Base-by-base conservation (phyloP, 768 basidiomycete genomes). In the Tulasnella sp. region DNA sequence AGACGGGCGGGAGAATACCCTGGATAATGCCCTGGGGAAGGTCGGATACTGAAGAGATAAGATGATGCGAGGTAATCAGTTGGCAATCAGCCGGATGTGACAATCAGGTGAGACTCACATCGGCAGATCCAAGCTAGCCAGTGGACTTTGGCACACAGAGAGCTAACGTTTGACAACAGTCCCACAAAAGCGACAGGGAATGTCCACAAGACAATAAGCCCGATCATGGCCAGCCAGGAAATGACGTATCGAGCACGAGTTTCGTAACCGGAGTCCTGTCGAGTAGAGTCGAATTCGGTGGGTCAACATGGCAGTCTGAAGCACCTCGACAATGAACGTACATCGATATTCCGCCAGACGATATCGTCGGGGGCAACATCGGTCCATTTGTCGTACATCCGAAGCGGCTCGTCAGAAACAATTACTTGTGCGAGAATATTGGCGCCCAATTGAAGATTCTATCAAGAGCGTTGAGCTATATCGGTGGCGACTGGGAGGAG, bases 361-460 rank as follows among this genome's bases (percentile, higher is more conserved):
- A 94, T 87, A 80, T 89, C 88, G 46, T 86, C 86, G 6, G 89
- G 88, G 0, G 87, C 84, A 64, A 89, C 87, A 84, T 94, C 92
- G 86, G 91, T 89, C 88, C 89, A 92, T 79, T 90, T 90, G 40
- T 90, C 87, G 54, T 87, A 85, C 92, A 94, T 93, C 77, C 83
- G 84, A 73, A 90, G 83, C 5, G 90, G 90, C 90, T 83, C 85
- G 76, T 91, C 89, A 82, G 90, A 88, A 80, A 88, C 88, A 41
- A 92, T 84, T 81, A 89, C 90, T 84, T 93, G 92, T 0, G 89
- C 88, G 18, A 93, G 89, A 80, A 94, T 90, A 84, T 93, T 92
- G 0, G 93, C 93, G 4, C 92, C 93, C 83, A 93, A 90, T 84
- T 93, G 93, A 75, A 92, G 87, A 84, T 93, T 91, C 86, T 92